These are phyloP conservation scores for Sedum album DNA, from an alignment of 164 flowering plant genomes.

Conservation along the genomic window DNA sequence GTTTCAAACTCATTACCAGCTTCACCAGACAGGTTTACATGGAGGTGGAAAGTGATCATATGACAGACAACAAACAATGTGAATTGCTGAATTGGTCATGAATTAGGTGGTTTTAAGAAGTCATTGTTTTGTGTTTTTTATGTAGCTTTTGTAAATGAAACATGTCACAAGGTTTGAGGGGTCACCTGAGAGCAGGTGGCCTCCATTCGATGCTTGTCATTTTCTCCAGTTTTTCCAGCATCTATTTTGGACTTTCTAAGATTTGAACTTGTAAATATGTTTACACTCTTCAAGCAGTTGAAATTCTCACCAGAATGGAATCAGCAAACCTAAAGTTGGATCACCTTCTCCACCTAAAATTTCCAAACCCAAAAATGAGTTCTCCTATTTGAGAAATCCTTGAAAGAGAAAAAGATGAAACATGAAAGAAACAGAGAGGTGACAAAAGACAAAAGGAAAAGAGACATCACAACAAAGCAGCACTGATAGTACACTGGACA, in stretches of 20 bases:
- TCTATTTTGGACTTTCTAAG: slow-evolving; percentile 2
- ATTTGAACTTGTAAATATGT: background rate
- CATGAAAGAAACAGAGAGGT: background rate
- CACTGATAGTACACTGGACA: background rate
- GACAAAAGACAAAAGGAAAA: slow-evolving; percentile 1
- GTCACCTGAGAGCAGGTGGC: background rate
- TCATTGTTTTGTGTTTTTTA: background rate
- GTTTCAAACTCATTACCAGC: background rate
- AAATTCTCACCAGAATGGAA: too few species aligned
- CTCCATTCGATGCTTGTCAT: background rate
- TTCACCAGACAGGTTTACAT: background rate
- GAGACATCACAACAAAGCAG: background rate
- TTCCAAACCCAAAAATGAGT: background rate
- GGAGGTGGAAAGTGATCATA: too few species aligned
- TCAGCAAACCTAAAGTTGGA: too few species aligned
- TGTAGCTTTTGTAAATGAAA: background rate
- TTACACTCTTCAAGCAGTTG: background rate
- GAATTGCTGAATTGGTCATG: background rate
- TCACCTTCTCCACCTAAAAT: too few species aligned
- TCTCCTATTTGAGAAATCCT: background rate
- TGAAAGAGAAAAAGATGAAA: background rate
- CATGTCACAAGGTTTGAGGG: too few species aligned
- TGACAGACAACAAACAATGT: too few species aligned
- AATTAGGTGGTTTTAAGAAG: background rate
- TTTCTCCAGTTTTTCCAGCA: background rate